Base-by-base conservation (phyloP, 2,329 filamentous ascomycete genomes). In the Xylaria sp. region DNA sequence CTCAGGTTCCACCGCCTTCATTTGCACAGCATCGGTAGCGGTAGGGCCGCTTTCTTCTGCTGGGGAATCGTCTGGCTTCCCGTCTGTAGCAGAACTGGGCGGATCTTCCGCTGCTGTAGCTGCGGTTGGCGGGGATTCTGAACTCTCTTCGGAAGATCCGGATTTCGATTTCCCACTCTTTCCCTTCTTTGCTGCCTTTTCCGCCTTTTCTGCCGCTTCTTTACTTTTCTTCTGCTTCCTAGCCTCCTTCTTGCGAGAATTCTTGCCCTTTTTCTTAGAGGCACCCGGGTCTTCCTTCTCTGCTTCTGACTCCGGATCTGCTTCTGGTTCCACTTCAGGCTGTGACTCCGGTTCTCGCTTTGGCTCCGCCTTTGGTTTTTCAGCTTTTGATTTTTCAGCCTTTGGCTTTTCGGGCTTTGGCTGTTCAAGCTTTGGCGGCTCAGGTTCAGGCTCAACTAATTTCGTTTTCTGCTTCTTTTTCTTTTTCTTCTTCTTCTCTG, bases 401-500 rank as follows among this genome's bases (percentile, higher is more conserved):
- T 68, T 60, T 56, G 56, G 32, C 50, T 34, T 17, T 50, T 69
- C 62, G 45, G 58, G 47, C 14, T 69, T 42, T 42, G 39, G 32
- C 42, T 34, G 30, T 50, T 69, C 62, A 51, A 58, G 47, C 14
- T 69, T 42, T 42, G 39, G 32, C 32, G 24, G 30, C 39, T 69
- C 62, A 51, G 24, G 30, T 30, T 69, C 62, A 51, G 63, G 47
- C n/a, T 71, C 67, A 34, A 64, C 6, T 55, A 17, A n/a, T 21
- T 19, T 19, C 24, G 47, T 63, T 62, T 69, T 68, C 24, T 67
- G 60, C 2, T 63, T 45, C 14, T 72, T 70, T 50, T 73, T 72
- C 51, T 48, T 48, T 54, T 76, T 75, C 45, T 56, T 60, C 30
- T 67, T 67, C 61, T 69, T 71, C 19, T 58, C 60, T 45, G 63